Evolutionary conservation across 495 filamentous ascomycete species (phyloP).

Genomic region (Trichoderma virens): DNA sequence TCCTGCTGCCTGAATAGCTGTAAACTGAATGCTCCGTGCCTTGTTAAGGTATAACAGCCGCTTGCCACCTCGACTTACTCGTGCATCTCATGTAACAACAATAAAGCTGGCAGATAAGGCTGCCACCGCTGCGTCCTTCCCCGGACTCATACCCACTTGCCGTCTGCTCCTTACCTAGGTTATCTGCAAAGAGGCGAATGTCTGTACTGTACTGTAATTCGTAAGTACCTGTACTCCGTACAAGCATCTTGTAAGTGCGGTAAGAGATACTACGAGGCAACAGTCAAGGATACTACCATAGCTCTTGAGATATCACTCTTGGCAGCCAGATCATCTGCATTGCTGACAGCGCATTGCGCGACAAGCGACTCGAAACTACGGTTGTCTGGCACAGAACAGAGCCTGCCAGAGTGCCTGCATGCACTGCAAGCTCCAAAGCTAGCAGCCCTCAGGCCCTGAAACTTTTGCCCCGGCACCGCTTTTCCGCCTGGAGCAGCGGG

Average conservation of each 20-base stretch:
- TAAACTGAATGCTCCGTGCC: no score
- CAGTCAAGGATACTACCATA: not conserved
- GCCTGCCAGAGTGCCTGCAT: not conserved
- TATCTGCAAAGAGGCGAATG: not conserved
- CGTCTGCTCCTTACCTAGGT: not conserved
- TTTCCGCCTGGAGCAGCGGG: not conserved
- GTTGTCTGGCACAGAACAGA: no score
- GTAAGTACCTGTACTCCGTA: not conserved
- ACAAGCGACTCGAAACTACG: slow-evolving; percentile 3
- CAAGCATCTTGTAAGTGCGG: not conserved
- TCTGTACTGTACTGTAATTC: no score
- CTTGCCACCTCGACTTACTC: not conserved
- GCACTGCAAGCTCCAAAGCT: not conserved
- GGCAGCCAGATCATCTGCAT: not conserved
- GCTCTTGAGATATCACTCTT: no score
- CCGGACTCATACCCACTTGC: slow-evolving; percentile 8
- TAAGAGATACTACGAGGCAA: not conserved
- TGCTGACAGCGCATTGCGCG: not conserved
- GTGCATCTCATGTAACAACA: not conserved
- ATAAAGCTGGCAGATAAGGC: not conserved
- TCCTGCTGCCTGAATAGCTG: no score
- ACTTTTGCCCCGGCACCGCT: not conserved
- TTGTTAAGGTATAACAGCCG: no score
- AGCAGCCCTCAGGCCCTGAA: not conserved
- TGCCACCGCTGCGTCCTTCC: not conserved